phyloP scores from a whole-genome alignment of 208 protist genomes.

The Jaenimonas drosophilae region DNA sequence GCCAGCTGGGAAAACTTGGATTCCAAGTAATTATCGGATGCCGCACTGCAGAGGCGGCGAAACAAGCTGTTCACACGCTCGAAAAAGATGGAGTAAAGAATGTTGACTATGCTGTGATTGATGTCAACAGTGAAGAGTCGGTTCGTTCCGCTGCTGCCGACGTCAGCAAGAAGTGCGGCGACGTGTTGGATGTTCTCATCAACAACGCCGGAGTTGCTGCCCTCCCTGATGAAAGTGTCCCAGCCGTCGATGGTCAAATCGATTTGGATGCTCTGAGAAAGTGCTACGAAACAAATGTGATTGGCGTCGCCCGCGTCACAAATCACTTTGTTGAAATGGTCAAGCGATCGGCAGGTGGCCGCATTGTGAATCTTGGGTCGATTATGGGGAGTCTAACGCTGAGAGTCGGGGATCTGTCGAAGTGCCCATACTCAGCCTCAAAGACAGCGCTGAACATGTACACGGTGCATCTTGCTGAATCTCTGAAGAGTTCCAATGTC shows the following conservation, averaged over 20 bases:
- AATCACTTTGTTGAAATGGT: slow-evolving; percentile 58
- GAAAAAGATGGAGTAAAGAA: slow-evolving; percentile 13
- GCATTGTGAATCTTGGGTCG: slow-evolving; percentile 70
- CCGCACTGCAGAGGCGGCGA: slow-evolving; percentile 20
- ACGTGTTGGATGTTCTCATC: slow-evolving; percentile 54
- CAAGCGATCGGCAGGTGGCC: slow-evolving; percentile 33
- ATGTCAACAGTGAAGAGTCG: slow-evolving; percentile 28
- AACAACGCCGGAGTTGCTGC: slow-evolving; percentile 48
- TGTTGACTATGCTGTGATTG: slow-evolving; percentile 33
- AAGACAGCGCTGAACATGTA: slow-evolving; percentile 83
- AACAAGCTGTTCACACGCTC: slow-evolving; percentile 28
- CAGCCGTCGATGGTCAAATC: slow-evolving; percentile 14
- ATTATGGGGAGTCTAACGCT: slow-evolving; percentile 49
- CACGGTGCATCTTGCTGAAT: slow-evolving; percentile 50
- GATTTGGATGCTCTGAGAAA: slow-evolving; percentile 22
- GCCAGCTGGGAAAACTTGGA: slow-evolving; percentile 36
- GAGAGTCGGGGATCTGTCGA: slow-evolving; percentile 9
- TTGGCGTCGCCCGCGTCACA: slow-evolving; percentile 40
- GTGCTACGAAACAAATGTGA: slow-evolving; percentile 54
- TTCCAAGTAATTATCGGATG: slow-evolving; percentile 57
- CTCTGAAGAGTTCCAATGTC: slow-evolving; percentile 35
- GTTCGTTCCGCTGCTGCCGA: slow-evolving; percentile 28
- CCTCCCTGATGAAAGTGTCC: slow-evolving; percentile 6
- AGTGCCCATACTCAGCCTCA: slow-evolving; percentile 34
- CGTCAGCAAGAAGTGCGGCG: slow-evolving; percentile 22